Percentiles rank a stretch among this genome's conserved stretches.
Conservation (phyloP, 768 basidiomycete species). For the Dacryopinax spathularia region DNA sequence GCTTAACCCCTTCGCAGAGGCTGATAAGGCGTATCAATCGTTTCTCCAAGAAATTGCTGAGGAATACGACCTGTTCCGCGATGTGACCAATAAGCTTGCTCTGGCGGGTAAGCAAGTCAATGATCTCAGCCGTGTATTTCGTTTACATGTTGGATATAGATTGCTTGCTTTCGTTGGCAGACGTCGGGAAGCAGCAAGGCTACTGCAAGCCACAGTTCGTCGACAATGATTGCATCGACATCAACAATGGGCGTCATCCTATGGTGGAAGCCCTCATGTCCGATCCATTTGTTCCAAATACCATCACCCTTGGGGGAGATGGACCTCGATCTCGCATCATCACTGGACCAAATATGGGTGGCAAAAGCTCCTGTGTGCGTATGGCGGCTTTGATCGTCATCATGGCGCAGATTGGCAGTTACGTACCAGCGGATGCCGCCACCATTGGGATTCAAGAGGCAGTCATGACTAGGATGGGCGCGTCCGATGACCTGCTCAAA, state of each 20-base stretch:
- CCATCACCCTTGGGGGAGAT: slow-evolving; percentile 46
- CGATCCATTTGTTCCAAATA: slow-evolving; percentile 79
- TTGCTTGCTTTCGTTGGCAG: slow-evolving; percentile 73
- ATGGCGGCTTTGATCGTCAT: slow-evolving; percentile 56
- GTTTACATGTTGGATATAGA: slow-evolving; percentile 28
- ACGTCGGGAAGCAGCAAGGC: slow-evolving; percentile 56
- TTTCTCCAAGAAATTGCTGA: slow-evolving; percentile 62
- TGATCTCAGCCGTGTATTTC: background rate
- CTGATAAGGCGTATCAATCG: slow-evolving; percentile 46
- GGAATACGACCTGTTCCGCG: slow-evolving; percentile 56
- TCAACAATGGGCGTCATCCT: slow-evolving; percentile 78
- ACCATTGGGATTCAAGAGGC: slow-evolving; percentile 70
- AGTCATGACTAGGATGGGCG: slow-evolving; percentile 83
- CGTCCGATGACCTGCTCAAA: slow-evolving; percentile 72
- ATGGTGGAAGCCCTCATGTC: slow-evolving; percentile 70
- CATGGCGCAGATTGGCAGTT: slow-evolving; percentile 78
- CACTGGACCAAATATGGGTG: slow-evolving; percentile 48
- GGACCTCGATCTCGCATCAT: slow-evolving; percentile 49
- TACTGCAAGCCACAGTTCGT: slow-evolving; percentile 70
- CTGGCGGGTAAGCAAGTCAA: slow-evolving; percentile 28
- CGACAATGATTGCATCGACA: slow-evolving; percentile 51
- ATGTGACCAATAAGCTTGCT: slow-evolving; percentile 67
- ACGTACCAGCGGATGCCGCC: slow-evolving; percentile 68
- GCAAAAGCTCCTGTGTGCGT: slow-evolving; percentile 72
- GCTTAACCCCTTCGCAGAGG: slow-evolving; percentile 21